Base-by-base conservation (phyloP, 306 rosid species). In the Mucuna pruriens region DNA sequence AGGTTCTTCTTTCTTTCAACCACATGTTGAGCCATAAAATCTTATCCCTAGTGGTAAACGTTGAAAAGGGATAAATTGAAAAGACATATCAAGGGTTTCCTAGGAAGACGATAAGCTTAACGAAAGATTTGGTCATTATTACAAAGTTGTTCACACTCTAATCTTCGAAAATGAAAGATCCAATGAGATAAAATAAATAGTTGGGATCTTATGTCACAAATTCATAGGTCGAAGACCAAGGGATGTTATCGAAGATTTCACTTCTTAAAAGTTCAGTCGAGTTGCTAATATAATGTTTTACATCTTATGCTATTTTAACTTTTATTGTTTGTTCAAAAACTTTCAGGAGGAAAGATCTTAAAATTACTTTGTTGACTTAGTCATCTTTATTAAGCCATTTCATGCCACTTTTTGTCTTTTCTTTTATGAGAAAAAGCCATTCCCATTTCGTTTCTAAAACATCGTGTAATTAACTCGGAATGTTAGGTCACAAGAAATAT, bases 201-300 rank as follows among this genome's bases (percentile, higher is more conserved):
- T 82, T 51, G 9, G 75, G 44, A 26, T 71, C 36, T 40, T 74
- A 58, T 70, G 88, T 77, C 82, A 64, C 71, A 39, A 70, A 58
- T 40, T 72, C 74, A 76, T 79, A 48, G 86, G 90, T 81, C 44
- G 33, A 75, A 74, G 58, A 67, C 29, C 22, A 34, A 78, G 72
- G 70, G 89, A 84, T 85, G 58, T 55, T 85, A 71, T 80, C 86
- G 40, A 85, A 76, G 85, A 71, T 69, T 62, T 70, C 22, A 68
- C 25, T 66, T 87, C 83, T 82, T 71, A 86, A 85, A 87, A 40
- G 84, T 63, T 87, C 82, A 81, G 81, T 80, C 79, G 70, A 29
- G 49, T 62, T 63, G 76, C 67, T 61, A 60, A n/a, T 64, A 33
- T n/a, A 54, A 7, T 70, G 20, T 64, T 51, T 58, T 49, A 36